phyloP scores from a whole-genome alignment of 768 basidiomycete species.

The Boletales sp. region DNA sequence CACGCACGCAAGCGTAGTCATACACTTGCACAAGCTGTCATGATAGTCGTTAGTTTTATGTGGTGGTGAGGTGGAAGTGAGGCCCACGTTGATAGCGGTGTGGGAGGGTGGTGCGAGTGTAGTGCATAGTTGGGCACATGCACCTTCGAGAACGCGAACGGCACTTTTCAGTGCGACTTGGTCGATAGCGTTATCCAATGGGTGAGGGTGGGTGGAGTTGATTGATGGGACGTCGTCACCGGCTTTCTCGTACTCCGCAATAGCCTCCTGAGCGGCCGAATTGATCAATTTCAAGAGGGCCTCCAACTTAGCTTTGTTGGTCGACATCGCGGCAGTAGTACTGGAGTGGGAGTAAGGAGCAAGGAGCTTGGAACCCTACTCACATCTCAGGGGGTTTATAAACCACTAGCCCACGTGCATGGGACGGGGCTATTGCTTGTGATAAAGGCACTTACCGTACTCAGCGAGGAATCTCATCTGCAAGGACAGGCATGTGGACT shows the following conservation, averaged over 20 bases:
- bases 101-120: conserved; percentile 35
- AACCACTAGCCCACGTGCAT: too few relatives aligned
- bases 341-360: too few relatives aligned
- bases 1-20: conserved; percentile 27
- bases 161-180: conserved; percentile 20
- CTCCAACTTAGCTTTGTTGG: conserved; percentile 21
- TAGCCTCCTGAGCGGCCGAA: conserved; percentile 29
- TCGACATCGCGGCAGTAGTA: conserved; percentile 9
- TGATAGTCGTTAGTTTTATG: background rate
- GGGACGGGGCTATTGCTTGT: too few relatives aligned
- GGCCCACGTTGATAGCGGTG: conserved; percentile 30
- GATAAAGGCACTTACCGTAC: too few relatives aligned
- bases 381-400: too few relatives aligned
- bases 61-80: background rate
- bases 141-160: conserved; percentile 32
- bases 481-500: too few relatives aligned
- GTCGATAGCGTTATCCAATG: conserved; percentile 31
- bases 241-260: conserved; percentile 30
- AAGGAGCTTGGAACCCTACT: too few relatives aligned
- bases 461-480: too few relatives aligned
- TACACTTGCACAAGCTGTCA: conserved; percentile 25
- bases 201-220: conserved; percentile 31
- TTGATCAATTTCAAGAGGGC: conserved; percentile 30
- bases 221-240: conserved; percentile 31
- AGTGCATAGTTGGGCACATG: conserved; percentile 33